Conservation (phyloP, 2,329 filamentous ascomycete genomes). For the Myrmaecium sp. region DNA sequence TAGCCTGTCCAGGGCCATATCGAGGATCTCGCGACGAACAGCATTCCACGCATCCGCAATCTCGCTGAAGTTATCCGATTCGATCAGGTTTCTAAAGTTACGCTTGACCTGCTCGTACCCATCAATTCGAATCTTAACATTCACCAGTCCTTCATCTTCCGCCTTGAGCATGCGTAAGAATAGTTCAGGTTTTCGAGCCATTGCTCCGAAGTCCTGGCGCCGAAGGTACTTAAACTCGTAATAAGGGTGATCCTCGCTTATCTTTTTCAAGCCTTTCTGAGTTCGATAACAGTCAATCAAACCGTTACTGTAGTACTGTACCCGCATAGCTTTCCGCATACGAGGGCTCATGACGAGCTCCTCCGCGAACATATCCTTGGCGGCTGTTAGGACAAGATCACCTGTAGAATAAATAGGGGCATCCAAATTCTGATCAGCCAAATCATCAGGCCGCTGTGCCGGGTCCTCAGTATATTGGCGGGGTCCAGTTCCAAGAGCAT, state of each 20-base stretch:
- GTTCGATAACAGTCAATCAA: constrained; percentile 78
- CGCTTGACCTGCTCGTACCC: constrained; percentile 60
- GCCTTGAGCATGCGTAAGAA: constrained; percentile 97
- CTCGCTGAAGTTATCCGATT: constrained; percentile 90
- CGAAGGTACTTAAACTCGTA: constrained; percentile 96
- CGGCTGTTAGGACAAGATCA: constrained; percentile 57
- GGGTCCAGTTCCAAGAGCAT: constrained; percentile 61
- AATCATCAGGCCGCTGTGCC: constrained; percentile 59
- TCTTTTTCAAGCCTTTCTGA: constrained; percentile 82
- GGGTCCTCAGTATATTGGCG: constrained; percentile 77
- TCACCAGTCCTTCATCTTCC: constrained; percentile 81
- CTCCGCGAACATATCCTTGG: constrained; percentile 77
- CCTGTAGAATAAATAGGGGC: constrained; percentile 60
- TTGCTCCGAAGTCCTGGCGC: constrained; percentile 68
- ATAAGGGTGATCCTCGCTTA: constrained; percentile 88
- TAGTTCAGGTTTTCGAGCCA: constrained; percentile 70
- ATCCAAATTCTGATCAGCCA: constrained; percentile 63
- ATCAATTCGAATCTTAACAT: constrained; percentile 65
- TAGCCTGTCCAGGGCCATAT: constrained; percentile 64
- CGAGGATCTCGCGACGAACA: constrained; percentile 69
- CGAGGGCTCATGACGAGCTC: constrained; percentile 78
- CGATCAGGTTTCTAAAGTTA: constrained; percentile 66
- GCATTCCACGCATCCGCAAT: constrained; percentile 90
- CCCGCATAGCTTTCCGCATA: constrained; percentile 73
- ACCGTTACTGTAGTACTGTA: constrained; percentile 67